Evolutionary conservation across 2,329 filamentous ascomycete genomes (phyloP), one percentile per base, ranked within the genome.

Genomic region (Xylaria sp.): DNA sequence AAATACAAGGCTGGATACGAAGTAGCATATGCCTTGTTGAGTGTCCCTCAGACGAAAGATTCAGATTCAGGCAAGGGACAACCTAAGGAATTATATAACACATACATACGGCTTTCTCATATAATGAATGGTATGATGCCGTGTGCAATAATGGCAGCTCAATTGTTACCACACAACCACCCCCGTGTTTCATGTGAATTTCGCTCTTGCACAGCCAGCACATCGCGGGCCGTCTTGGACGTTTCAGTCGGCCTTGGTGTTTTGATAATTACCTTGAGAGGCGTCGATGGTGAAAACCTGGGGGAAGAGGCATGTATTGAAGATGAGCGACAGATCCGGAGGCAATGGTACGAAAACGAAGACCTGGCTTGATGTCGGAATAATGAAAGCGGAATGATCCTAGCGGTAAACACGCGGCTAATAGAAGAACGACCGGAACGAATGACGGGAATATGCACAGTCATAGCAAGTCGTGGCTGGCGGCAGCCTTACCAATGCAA

Each of bases 101-200:
- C 25, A n/a, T 50, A 50, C 25, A 18, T 20, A 20, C n/a, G 41
- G 12, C 46, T 30, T 30, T 30, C 25, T 9, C 46, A 50, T n/a
- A 12, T 10, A 46, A 28, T 18, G 25, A 23, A 28, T 62, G 13
- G 58, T 36, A 57, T 46, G 43, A 10, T 15, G 20, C 30, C 28
- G 53, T 59, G 59, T 36, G 15, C 12, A 36, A 13, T 13, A 28
- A 46, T 59, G 46, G 25, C 6, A 34, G 30, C 20, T 66, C 20
- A 48, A 28, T 34, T 45, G 45, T 32, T 43, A 34, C 53, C 13
- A 30, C 43, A 20, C 18, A 36, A 45, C 25, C 30, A 39, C 10
- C 59, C 25, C 60, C 65, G 45, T 67, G 65, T 67, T 67, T 67
- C 65, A 63, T 34, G 48, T 63, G 20, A 18, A 63, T 63, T 25